Conservation (phyloP, 306 rosid genomes). For the Elaeagnus macrophylla region DNA sequence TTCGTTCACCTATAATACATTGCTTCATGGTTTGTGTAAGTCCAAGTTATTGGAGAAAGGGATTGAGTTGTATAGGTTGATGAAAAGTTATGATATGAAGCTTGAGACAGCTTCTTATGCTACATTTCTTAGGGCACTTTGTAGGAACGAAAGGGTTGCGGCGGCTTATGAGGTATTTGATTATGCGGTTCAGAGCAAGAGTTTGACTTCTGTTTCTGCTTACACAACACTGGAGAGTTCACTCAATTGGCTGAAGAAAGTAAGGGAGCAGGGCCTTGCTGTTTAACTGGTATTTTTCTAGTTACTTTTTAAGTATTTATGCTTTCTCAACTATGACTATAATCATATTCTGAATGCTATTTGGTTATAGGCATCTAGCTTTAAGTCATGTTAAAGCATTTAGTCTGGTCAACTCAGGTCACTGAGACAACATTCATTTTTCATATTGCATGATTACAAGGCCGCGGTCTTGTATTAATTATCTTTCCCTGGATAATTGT, state of each 20-base stretch:
- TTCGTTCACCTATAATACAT: slow-evolving; percentile 63
- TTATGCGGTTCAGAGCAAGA: slow-evolving; percentile 81
- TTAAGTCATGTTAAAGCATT: too few relatives aligned
- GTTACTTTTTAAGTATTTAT: background rate
- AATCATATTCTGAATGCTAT: too few relatives aligned
- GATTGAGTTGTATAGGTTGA: slow-evolving; percentile 50
- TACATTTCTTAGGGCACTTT: slow-evolving; percentile 61
- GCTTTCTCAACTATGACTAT: too few relatives aligned
- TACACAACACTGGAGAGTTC: slow-evolving; percentile 68
- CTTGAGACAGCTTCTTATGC: slow-evolving; percentile 77
- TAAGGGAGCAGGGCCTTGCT: slow-evolving; percentile 42
- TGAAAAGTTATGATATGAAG: slow-evolving; percentile 51
- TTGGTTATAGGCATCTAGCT: too few relatives aligned
- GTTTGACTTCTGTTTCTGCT: slow-evolving; percentile 64
- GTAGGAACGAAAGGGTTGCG: slow-evolving; percentile 65
- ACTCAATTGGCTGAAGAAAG: slow-evolving; percentile 57
- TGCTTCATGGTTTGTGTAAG: slow-evolving; percentile 74
- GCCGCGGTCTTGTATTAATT: too few relatives aligned
- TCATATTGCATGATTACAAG: too few relatives aligned
- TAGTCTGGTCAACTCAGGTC: too few relatives aligned
- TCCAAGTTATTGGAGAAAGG: slow-evolving; percentile 59
- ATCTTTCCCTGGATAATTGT: too few relatives aligned
- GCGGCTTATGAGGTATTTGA: slow-evolving; percentile 89
- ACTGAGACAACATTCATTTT: too few relatives aligned
- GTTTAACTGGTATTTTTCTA: slow-evolving; percentile 16